phyloP scores from a whole-genome alignment of 495 filamentous ascomycete genomes.

The Jackrogersella minutella region DNA sequence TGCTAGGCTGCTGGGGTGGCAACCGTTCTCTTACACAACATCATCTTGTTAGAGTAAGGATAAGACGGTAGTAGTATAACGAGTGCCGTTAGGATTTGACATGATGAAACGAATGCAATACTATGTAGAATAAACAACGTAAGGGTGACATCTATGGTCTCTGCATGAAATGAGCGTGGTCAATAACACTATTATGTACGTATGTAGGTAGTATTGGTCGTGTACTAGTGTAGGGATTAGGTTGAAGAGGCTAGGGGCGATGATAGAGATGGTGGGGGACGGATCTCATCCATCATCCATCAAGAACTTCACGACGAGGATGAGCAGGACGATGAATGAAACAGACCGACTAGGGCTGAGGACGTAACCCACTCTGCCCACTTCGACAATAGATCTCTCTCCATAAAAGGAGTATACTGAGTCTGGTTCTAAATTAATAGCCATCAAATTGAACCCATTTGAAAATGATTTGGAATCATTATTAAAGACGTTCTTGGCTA shows the following conservation, averaged over 20 bases:
- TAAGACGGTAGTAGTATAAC: constrained; percentile 5
- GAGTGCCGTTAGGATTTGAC: constrained; percentile 9
- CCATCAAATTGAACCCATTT: background rate
- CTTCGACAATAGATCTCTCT: too few relatives aligned
- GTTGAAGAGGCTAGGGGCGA: background rate
- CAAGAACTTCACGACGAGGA: too few relatives aligned
- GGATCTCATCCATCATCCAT: too few relatives aligned
- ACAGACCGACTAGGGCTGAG: background rate
- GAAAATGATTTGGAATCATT: background rate
- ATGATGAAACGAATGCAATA: constrained; percentile 22
- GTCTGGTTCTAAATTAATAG: background rate
- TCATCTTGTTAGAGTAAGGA: background rate
- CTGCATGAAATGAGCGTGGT: background rate
- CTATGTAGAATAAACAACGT: background rate
- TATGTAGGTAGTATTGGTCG: background rate
- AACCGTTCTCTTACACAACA: background rate
- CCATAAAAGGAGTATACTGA: background rate
- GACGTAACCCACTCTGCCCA: background rate
- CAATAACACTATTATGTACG: background rate
- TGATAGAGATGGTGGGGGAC: background rate
- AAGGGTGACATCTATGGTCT: background rate
- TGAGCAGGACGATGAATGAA: background rate
- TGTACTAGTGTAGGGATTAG: background rate
- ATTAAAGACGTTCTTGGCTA: background rate
- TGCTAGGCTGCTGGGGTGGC: background rate